Evolutionary conservation across 306 rosid species (phyloP).

Genomic region (Ormosia semicastrata): DNA sequence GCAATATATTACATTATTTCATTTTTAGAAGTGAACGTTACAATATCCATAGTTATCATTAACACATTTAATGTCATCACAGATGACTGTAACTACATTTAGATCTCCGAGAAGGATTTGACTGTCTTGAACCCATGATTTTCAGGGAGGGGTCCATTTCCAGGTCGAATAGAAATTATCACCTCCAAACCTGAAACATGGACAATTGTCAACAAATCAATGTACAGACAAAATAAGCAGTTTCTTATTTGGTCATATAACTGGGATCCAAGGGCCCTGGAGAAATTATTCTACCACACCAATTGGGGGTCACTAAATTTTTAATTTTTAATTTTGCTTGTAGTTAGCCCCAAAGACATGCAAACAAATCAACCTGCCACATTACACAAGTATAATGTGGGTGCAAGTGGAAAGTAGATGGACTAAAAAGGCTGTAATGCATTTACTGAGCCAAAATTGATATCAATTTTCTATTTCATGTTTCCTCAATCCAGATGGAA

Average conservation of each 20-base stretch:
- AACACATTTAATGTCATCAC: conserved; percentile 23
- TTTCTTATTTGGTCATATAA: conserved; percentile 14
- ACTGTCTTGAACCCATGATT: conserved; percentile 78
- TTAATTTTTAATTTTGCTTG: neutral
- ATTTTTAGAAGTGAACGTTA: conserved; percentile 13
- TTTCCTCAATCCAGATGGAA: neutral
- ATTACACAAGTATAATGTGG: neutral
- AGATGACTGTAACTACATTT: conserved; percentile 28
- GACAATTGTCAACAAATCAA: neutral
- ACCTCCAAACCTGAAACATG: conserved; percentile 74
- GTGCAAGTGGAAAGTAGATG: neutral
- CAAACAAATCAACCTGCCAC: neutral
- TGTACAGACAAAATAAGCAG: neutral
- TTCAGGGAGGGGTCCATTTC: conserved; percentile 87
- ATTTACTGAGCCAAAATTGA: neutral
- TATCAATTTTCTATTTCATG: neutral
- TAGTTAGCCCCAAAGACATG: neutral
- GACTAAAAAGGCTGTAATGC: neutral
- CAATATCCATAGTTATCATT: neutral
- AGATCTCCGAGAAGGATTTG: conserved; percentile 65
- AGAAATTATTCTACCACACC: conserved; percentile 4
- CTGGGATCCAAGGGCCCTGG: neutral
- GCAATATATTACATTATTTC: conserved; percentile 14
- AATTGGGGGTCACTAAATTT: neutral
- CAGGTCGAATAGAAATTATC: conserved; percentile 77